Conservation (phyloP, 306 rosid genomes). For the Ormosia semicastrata region DNA sequence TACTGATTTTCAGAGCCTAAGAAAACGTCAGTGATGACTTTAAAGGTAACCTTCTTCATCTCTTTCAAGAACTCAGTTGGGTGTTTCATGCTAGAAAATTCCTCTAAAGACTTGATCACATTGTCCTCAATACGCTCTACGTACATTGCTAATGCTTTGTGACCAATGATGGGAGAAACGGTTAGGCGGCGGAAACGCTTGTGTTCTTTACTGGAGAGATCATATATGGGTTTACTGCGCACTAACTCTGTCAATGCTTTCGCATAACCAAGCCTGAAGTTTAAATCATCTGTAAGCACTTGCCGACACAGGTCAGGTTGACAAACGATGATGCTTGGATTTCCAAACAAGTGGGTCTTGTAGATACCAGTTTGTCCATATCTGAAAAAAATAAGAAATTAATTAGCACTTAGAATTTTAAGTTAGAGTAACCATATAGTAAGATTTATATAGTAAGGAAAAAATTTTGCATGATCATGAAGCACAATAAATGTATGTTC, state of each 20-base stretch:
- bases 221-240: not conserved
- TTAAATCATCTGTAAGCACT: conserved; percentile 22
- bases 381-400: not conserved
- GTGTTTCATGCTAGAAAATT: too few relatives aligned
- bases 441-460: too few relatives aligned
- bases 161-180: conserved; percentile 10
- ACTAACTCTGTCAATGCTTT: not conserved
- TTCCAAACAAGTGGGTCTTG: conserved; percentile 32
- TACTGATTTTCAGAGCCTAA: conserved; percentile 10
- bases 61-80: conserved; percentile 33
- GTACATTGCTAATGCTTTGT: not conserved
- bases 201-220: not conserved
- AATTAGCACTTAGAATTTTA: too few relatives aligned
- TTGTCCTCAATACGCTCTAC: conserved; percentile 19
- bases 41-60: conserved; percentile 18
- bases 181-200: conserved; percentile 23
- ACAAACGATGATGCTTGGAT: conserved; percentile 23
- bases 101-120: too few relatives aligned
- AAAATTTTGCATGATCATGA: too few relatives aligned
- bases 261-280: conserved; percentile 30
- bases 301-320: conserved; percentile 1
- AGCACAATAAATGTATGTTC: too few relatives aligned
- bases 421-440: too few relatives aligned
- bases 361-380: conserved; percentile 24
- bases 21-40: conserved; percentile 34